Evolutionary conservation across 2,329 filamentous ascomycete species (phyloP).

Genomic region (Calonectria pseudoturangicola): DNA sequence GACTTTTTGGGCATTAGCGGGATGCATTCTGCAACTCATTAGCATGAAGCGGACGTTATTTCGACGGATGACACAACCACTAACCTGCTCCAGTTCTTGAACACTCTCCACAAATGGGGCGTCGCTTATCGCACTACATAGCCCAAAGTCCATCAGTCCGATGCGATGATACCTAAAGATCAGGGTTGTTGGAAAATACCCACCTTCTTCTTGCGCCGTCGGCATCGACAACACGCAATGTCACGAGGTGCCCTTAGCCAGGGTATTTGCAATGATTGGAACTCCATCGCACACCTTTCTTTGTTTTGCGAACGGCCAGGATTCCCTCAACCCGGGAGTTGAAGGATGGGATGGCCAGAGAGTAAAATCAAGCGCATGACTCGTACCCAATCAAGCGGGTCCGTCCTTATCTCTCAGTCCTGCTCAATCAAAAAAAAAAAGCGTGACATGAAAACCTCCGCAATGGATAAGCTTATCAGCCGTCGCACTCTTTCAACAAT

Average conservation of each 20-base stretch:
- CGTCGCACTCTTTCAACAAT: conserved; percentile 1
- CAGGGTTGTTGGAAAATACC: neutral
- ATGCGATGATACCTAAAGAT: neutral
- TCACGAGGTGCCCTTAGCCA: conserved; percentile 8
- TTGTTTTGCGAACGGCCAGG: neutral
- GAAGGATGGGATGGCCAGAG: neutral
- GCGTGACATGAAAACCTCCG: neutral
- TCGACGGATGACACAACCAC: neutral
- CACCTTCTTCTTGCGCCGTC: conserved; percentile 23
- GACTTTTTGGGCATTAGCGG: conserved; percentile 21
- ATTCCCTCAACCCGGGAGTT: neutral
- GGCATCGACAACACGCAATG: conserved; percentile 17
- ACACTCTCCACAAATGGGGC: conserved; percentile 18
- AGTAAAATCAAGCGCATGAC: neutral
- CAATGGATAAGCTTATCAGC: conserved; percentile 1
- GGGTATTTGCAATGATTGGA: conserved; percentile 4
- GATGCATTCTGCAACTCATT: conserved; percentile 4
- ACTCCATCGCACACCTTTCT: neutral
- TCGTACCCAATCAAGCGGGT: neutral
- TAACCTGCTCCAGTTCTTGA: conserved; percentile 17
- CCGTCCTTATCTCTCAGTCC: no score
- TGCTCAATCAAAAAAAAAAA: no score
- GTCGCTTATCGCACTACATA: conserved; percentile 17
- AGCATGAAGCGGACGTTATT: neutral
- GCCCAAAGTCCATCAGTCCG: neutral